Conservation (phyloP, 2,329 filamentous ascomycete species). For the Pseudogymnoascus sp. region DNA sequence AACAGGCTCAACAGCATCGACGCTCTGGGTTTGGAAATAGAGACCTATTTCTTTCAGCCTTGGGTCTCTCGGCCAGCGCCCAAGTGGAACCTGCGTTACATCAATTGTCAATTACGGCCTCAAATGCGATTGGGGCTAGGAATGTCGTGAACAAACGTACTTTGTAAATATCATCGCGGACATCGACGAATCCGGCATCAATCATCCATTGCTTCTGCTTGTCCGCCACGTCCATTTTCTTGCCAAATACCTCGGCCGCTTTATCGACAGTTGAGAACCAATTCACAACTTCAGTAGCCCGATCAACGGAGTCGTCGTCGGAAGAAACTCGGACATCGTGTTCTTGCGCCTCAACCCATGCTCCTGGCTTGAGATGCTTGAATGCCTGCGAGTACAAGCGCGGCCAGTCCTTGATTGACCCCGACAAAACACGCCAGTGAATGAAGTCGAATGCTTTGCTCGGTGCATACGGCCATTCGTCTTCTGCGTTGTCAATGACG, state of each 20-base stretch:
- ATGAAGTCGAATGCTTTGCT: slow-evolving; percentile 31
- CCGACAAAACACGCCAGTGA: slow-evolving; percentile 25
- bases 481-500: slow-evolving; percentile 28
- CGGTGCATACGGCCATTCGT: slow-evolving; percentile 24
- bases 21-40: slow-evolving; percentile 15
- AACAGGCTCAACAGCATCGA: slow-evolving; percentile 14
- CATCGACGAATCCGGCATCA: slow-evolving; percentile 35
- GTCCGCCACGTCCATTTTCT: slow-evolving; percentile 14
- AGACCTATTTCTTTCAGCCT: slow-evolving; percentile 32
- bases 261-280: slow-evolving; percentile 14
- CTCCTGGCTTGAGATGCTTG: slow-evolving; percentile 14
- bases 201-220: slow-evolving; percentile 19
- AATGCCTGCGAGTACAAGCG: slow-evolving; percentile 18
- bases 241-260: slow-evolving; percentile 14
- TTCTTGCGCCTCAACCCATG: slow-evolving; percentile 16
- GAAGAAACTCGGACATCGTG: slow-evolving; percentile 18
- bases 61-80: slow-evolving; percentile 32
- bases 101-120: background rate
- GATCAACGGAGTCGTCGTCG: slow-evolving; percentile 19
- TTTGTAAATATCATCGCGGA: slow-evolving; percentile 20
- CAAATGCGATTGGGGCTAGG: background rate
- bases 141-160: background rate
- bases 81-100: slow-evolving; percentile 27
- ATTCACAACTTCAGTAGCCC: slow-evolving; percentile 9
- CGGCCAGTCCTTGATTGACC: slow-evolving; percentile 11